Base-by-base conservation (phyloP, 805 yeast species). In the Yamadazyma scolyti region DNA sequence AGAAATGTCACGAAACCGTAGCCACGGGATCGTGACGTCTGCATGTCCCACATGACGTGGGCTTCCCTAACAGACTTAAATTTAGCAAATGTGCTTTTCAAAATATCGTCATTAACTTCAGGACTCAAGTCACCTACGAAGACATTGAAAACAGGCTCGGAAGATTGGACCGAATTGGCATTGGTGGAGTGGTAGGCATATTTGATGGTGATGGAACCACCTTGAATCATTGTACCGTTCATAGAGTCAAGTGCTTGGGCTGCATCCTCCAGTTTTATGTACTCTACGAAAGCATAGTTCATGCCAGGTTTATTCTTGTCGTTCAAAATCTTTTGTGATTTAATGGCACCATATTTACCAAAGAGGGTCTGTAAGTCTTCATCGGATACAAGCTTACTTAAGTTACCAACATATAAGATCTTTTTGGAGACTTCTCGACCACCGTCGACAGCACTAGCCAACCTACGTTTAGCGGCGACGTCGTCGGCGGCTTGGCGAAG, bases 31-130 rank as follows among this genome's bases (percentile, higher is more conserved):
- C 95, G 71, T 25, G 94, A 93, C 16, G 93, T 82, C 54, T 84
- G 89, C 94, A 86, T 85, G 54, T 88, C 96, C 96, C 96, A 87
- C 96, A 87, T 88, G 19, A 87, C 96, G 46, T 87, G 88, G 9
- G 95, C 96, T 54, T 84, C 93, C 27, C 75, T 62, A 47, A 83
- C 63, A 1, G 87, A 72, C 11, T 67, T 64, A 54, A 73, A 82
- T 34, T 65, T 62, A 4, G 63, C 44, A 50, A 87, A 87, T 9
- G 82, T 67, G 25, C 56, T 59, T 30, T 66, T 66, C 40, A 87
- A 68, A 11, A 75, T 52, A 43, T 82, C 94, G 57, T 88, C 96
- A 50, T 83, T 79, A 21, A 88, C 80, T 47, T 88, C 95, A 6
- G 82, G 69, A 23, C 86, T 77, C 44, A 87, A 69, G 53, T 88